Evolutionary conservation across 2,329 filamentous ascomycete genomes (phyloP), one percentile per base, ranked within the genome.

Genomic region (Nigrospora oryzae): DNA sequence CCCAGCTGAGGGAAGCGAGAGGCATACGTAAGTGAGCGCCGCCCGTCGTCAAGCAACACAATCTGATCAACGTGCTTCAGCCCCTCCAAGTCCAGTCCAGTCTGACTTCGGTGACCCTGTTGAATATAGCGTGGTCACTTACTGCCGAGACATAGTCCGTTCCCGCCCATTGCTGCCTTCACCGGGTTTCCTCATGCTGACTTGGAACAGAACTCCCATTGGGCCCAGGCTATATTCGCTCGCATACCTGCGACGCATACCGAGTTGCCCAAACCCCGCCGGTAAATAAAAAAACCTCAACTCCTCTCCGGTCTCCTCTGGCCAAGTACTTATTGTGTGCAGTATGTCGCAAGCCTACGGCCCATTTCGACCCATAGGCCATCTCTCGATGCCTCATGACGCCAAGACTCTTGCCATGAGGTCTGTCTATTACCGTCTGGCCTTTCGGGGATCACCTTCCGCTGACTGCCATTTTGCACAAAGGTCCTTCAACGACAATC

Each of bases 151-250:
- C 23, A 28, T 28, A 6, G 23, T 28, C 7, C 5, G 23, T 28
- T 28, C 10, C 23, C 23, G 8, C 10, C 23, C 35, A n/a, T 17
- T 36, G n/a, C 35, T n/a, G 17, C n/a, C 35, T n/a, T 7, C 35
- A 11, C 17, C 35, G 7, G 35, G 15, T 36, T 16, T 8, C 23
- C 2, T 28, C 5, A 10, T 10, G 23, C 23, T 28, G 23, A 28
- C 23, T 11, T 35, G 44, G 8, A 28, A 28, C 36, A 80, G 75
- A 63, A 63, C 41, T 61, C 67, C 5, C 78, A 83, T 54, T 83
- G 79, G 79, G 76, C 78, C 6, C 71, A 80, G 51, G 69, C 75
- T 36, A 78, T 83, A 19, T 82, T 83, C 50, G 73, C 74, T 1
- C 63, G 73, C 16, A 73, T 74, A 0, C 61, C 78, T 35, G 68